Evolutionary conservation across 2,329 filamentous ascomycete species (phyloP).

Genomic region (Stagonosporopsis rhizophila): DNA sequence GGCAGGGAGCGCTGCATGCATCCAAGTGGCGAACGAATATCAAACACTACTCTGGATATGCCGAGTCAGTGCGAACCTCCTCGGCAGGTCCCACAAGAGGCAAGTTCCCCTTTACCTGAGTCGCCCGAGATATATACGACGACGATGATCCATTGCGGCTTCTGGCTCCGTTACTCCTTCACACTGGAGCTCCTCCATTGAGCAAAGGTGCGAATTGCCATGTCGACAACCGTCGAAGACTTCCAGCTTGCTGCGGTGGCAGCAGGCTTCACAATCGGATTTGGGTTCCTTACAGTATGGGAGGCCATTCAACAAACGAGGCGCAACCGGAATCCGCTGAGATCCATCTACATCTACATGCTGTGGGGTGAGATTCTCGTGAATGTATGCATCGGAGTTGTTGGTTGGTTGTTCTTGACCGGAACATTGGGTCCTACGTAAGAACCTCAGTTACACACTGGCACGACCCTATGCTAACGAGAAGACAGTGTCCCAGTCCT

Average conservation of each 20-base stretch:
- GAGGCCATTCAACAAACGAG: slow-evolving; percentile 46
- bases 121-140: slow-evolving; percentile 11
- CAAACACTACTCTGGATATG: slow-evolving; percentile 8
- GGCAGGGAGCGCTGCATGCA: slow-evolving; percentile 16
- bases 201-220: slow-evolving; percentile 14
- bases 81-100: slow-evolving; percentile 14
- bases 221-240: slow-evolving; percentile 36
- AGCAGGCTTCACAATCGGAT: slow-evolving; percentile 47
- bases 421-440: slow-evolving; percentile 41
- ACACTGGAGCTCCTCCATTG: slow-evolving; percentile 9
- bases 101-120: slow-evolving; percentile 13
- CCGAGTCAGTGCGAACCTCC: slow-evolving; percentile 11
- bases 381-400: slow-evolving; percentile 39
- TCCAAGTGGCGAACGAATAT: slow-evolving; percentile 13
- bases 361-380: slow-evolving; percentile 44
- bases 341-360: slow-evolving; percentile 48
- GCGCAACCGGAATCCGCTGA: slow-evolving; percentile 43
- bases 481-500: slow-evolving; percentile 35
- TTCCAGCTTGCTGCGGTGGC: slow-evolving; percentile 42
- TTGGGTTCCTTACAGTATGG: slow-evolving; percentile 45
- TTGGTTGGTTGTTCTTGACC: slow-evolving; percentile 44
- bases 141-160: background rate
- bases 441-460: slow-evolving; percentile 4
- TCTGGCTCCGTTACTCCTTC: background rate
- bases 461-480: slow-evolving; percentile 6